Base-by-base conservation (phyloP, 805 yeast species). In the Torulaspora maleeae region DNA sequence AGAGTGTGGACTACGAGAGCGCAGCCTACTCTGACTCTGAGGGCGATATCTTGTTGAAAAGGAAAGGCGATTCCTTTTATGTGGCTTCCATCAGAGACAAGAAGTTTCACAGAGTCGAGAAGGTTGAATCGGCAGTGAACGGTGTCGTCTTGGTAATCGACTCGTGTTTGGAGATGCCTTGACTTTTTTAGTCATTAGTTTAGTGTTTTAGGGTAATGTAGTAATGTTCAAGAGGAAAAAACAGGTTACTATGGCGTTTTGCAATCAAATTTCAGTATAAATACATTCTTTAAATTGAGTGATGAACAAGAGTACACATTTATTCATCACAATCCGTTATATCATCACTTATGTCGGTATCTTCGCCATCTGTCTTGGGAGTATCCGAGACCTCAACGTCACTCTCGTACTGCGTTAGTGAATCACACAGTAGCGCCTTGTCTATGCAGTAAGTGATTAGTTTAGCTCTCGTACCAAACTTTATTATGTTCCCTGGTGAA, bases 131-230 rank as follows among this genome's bases (percentile, higher is more conserved):
- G 13, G 68, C 70, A 37, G 66, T 66, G 20, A 76, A 76, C 49
- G 80, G 80, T 47, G 77, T 72, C 8, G 59, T 76, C 17, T 55
- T 76, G 42, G 58, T 72, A 5, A 64, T 76, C 36, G 67, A 64
- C 30, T 60, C 64, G 42, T 55, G 70, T 22, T 52, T 71, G 22
- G 55, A 63, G 8, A 64, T 68, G 69, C 74, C 73, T n/a, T 43
- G 25, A 25, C 10, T 13, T 13, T 17, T 13, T 32, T n/a, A 13
- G n/a, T 32, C 16, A 10, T 1, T 24, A 20, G 20, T n/a, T 15
- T 32, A 20, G 29, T 25, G 27, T 25, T 28, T 22, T 22, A 22
- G 16, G 38, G 38, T 36, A 25, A 15, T 24, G 8, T 27, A 20
- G 27, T 22, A 8, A 13, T 36, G 27, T 22, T 36, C 15, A 30